phyloP scores from a whole-genome alignment of 2,329 filamentous ascomycete species.

The Chlorencoelia australis region DNA sequence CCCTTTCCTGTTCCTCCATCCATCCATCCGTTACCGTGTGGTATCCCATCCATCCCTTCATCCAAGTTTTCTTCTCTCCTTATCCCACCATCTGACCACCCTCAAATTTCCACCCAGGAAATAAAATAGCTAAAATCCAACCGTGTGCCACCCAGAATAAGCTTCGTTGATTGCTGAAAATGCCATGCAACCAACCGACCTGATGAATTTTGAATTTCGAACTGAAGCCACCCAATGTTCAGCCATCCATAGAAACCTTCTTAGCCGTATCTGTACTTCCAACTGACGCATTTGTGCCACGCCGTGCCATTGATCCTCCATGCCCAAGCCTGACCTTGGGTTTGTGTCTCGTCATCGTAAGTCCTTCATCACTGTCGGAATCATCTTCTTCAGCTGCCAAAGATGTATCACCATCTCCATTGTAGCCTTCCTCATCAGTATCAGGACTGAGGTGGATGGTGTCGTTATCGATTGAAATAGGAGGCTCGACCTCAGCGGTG shows the following conservation, averaged over 20 bases:
- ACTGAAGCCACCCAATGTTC: slow-evolving; percentile 6
- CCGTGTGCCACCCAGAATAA: no score
- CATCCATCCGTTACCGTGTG: no score
- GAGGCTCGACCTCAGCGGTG: slow-evolving; percentile 8
- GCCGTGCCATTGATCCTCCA: slow-evolving; percentile 27
- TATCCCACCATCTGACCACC: no score
- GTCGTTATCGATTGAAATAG: slow-evolving; percentile 6
- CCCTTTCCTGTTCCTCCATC: no score
- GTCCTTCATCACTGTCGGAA: slow-evolving; percentile 25
- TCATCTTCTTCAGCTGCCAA: slow-evolving; percentile 20
- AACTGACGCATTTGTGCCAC: slow-evolving; percentile 51
- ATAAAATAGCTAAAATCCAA: no score
- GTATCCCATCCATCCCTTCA: no score
- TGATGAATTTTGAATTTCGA: not conserved
- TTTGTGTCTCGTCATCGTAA: slow-evolving; percentile 29
- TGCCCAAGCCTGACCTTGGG: slow-evolving; percentile 21
- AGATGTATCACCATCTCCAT: slow-evolving; percentile 20
- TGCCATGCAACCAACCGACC: no score
- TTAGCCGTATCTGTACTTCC: slow-evolving; percentile 56
- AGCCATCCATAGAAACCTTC: slow-evolving; percentile 31
- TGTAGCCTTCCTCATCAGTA: slow-evolving; percentile 23
- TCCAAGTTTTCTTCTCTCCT: no score
- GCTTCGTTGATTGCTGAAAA: no score
- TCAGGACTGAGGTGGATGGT: slow-evolving; percentile 13
- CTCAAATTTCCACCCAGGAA: no score